Evolutionary conservation across 2,329 filamentous ascomycete genomes (phyloP).

Genomic region (Cercospora sp.): DNA sequence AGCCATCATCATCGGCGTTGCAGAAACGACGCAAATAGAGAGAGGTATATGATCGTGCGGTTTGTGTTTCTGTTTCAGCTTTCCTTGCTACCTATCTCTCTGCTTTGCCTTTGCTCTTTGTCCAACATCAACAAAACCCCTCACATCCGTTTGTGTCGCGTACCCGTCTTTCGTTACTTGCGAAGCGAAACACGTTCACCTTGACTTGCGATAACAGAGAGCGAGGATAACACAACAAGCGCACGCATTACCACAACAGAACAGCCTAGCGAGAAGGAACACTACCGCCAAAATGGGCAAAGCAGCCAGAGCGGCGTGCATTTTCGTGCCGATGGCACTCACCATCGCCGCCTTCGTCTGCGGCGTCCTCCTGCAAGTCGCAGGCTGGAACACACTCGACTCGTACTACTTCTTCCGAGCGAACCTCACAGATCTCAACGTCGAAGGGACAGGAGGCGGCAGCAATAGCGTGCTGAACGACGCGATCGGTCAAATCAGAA

Average conservation of each 20-base stretch:
- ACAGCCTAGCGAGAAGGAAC: neutral
- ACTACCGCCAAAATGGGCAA: conserved; percentile 59
- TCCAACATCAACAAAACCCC: neutral
- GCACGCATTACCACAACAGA: neutral
- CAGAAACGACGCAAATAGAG: neutral
- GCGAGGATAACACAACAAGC: neutral
- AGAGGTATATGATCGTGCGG: neutral
- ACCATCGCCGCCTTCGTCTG: conserved; percentile 76
- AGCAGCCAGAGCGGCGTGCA: conserved; percentile 78
- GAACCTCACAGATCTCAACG: conserved; percentile 41
- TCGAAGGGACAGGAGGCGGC: conserved; percentile 13
- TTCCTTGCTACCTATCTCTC: neutral
- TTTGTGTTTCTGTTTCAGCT: neutral
- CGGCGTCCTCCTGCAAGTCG: conserved; percentile 58
- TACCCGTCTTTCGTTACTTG: conserved; percentile 1
- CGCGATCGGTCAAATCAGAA: conserved; percentile 43
- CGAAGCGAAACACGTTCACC: neutral
- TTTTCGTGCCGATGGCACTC: conserved; percentile 80
- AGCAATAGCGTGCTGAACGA: conserved; percentile 38
- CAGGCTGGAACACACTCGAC: conserved; percentile 55
- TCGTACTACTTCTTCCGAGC: conserved; percentile 56
- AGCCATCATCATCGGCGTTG: neutral
- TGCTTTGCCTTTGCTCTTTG: neutral
- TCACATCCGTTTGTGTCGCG: neutral
- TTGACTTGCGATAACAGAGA: neutral